phyloP scores from a whole-genome alignment of 1,284 basidiomycete species.

The Ustilago vetiveriae region DNA sequence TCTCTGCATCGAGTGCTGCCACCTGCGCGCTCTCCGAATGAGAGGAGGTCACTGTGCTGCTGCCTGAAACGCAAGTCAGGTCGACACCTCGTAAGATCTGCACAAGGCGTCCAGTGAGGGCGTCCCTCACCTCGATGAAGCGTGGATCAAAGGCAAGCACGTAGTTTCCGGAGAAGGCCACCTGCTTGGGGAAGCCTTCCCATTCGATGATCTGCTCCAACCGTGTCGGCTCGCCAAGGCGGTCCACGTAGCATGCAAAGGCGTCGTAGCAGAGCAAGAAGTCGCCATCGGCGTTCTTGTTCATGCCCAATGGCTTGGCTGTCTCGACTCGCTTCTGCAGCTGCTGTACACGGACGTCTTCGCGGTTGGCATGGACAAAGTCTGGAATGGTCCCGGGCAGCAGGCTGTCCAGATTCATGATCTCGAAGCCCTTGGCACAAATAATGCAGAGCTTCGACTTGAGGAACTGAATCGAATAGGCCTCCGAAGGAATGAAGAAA shows the following conservation, averaged over 20 bases:
- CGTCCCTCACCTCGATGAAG: conserved; percentile 91
- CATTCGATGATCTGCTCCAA: conserved; percentile 83
- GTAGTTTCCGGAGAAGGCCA: conserved; percentile 87
- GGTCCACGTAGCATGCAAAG: conserved; percentile 79
- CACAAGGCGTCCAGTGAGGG: conserved; percentile 81
- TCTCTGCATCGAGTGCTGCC: conserved; percentile 40
- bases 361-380: conserved; percentile 72
- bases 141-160: conserved; percentile 88
- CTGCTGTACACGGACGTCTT: conserved; percentile 78
- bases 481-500: conserved; percentile 90
- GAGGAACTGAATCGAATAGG: conserved; percentile 87
- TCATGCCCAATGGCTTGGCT: conserved; percentile 86
- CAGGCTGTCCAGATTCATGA: conserved; percentile 83
- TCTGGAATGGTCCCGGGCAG: conserved; percentile 83
- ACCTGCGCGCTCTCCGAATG: conserved; percentile 27
- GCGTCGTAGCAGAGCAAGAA: conserved; percentile 92
- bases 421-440: conserved; percentile 87
- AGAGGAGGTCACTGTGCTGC: conserved; percentile 38
- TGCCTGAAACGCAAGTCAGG: conserved; percentile 77
- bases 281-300: conserved; percentile 79
- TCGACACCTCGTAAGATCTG: conserved; percentile 88
- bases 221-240: conserved; percentile 68
- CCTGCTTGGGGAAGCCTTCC: conserved; percentile 78
- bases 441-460: conserved; percentile 90
- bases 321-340: conserved; percentile 83